Evolutionary conservation across 352 stramenopile species (phyloP).

Genomic region (Globisporangium cystogenes): DNA sequence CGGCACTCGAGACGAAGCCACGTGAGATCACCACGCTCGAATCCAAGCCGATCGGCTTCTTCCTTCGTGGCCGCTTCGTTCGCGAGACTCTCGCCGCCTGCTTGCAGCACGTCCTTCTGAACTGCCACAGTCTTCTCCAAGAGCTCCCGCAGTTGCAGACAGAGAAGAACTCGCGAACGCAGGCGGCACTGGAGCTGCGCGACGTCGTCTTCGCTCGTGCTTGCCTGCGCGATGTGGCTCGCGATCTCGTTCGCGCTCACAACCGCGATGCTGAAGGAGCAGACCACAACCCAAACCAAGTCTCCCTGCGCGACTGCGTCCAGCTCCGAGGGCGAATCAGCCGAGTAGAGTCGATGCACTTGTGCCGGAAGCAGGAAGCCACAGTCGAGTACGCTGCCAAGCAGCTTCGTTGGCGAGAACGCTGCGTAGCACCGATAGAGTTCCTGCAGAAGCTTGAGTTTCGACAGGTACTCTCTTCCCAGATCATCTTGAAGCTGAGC

Average conservation of each 20-base stretch:
- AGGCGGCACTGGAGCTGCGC: conserved; percentile 13
- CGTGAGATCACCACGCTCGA: conserved; percentile 18
- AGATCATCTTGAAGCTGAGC: conserved; percentile 6
- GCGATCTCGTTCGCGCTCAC: conserved; percentile 15
- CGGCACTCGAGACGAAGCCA: conserved; percentile 24
- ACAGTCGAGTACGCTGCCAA: conserved; percentile 33
- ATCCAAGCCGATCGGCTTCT: background rate
- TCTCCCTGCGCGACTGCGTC: conserved; percentile 16
- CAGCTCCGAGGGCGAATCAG: conserved; percentile 5
- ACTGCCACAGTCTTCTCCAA: conserved; percentile 26
- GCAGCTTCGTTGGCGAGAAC: conserved; percentile 21
- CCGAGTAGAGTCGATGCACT: conserved; percentile 12
- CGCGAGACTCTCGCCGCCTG: background rate
- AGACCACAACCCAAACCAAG: conserved; percentile 51
- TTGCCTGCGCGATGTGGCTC: background rate
- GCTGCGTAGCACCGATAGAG: conserved; percentile 40
- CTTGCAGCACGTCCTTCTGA: conserved; percentile 19
- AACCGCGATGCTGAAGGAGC: conserved; percentile 39
- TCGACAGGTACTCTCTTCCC: conserved; percentile 29
- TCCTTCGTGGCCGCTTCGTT: background rate
- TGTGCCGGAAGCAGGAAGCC: conserved; percentile 36
- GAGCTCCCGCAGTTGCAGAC: conserved; percentile 41
- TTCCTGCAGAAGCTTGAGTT: conserved; percentile 41
- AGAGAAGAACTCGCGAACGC: conserved; percentile 26
- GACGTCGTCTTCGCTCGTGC: background rate